A percentile compares a stretch with the other conserved stretches of the same genome.
Evolutionary conservation across 768 basidiomycete species (phyloP).

Genomic region (Scleroderma citrinum): DNA sequence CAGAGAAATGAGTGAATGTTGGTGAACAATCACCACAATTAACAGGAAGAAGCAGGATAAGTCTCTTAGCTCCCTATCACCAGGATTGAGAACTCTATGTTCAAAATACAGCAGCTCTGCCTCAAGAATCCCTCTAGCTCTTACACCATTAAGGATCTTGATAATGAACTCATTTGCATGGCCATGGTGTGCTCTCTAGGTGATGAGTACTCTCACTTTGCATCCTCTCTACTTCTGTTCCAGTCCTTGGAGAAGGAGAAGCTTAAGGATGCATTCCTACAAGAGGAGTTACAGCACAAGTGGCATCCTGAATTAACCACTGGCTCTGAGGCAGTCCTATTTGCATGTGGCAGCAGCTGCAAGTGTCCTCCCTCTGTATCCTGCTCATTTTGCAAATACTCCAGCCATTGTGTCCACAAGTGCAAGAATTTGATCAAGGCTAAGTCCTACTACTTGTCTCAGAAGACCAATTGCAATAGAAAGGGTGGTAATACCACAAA

Average conservation of each 20-base stretch:
- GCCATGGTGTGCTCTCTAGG: slow-evolving; percentile 8
- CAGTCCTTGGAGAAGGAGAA: background rate
- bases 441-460: background rate
- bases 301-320: background rate
- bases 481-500: background rate
- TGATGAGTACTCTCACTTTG: slow-evolving; percentile 6
- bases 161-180: slow-evolving; percentile 7
- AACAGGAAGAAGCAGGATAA: slow-evolving; percentile 4
- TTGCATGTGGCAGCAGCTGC: background rate
- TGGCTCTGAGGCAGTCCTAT: background rate
- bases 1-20: too few relatives aligned
- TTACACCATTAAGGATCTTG: background rate
- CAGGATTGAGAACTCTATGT: slow-evolving; percentile 1
- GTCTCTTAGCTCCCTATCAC: background rate
- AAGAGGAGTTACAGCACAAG: background rate
- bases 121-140: background rate
- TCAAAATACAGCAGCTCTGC: slow-evolving; percentile 5
- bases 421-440: background rate
- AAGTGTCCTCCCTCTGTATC: background rate
- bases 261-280: slow-evolving; percentile 5
- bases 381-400: background rate
- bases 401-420: background rate
- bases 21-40: too few relatives aligned
- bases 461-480: background rate
- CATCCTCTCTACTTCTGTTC: slow-evolving; percentile 7